A percentile compares a stretch with the other conserved stretches of the same genome.
Evolutionary conservation across 805 yeast species (phyloP).

Genomic region (Ogataea saltuana): DNA sequence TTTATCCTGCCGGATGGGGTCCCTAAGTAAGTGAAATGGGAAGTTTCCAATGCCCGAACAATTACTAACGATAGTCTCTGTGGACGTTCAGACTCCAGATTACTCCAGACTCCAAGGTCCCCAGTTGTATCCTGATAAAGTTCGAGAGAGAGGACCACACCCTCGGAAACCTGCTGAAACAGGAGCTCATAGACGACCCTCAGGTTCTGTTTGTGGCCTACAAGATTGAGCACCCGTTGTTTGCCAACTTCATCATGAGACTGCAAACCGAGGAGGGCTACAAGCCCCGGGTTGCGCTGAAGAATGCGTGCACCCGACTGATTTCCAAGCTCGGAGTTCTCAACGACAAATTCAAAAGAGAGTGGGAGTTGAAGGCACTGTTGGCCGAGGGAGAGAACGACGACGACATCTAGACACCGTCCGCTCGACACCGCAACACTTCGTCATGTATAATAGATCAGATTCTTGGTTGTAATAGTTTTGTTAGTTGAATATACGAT

Average conservation of each 20-base stretch:
- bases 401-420: slow-evolving; percentile 24
- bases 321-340: slow-evolving; percentile 76
- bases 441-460: too few species aligned
- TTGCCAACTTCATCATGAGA: slow-evolving; percentile 92
- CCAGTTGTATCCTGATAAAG: slow-evolving; percentile 89
- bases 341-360: slow-evolving; percentile 78
- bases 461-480: too few species aligned
- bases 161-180: slow-evolving; percentile 83
- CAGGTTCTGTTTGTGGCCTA: slow-evolving; percentile 96
- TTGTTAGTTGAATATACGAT: too few species aligned
- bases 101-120: slow-evolving; percentile 92
- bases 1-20: slow-evolving; percentile 98
- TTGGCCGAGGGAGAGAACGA: slow-evolving; percentile 55
- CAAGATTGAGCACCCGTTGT: slow-evolving; percentile 96
- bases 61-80: slow-evolving; percentile 5
- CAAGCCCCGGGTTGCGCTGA: slow-evolving; percentile 86
- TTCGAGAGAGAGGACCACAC: slow-evolving; percentile 99
- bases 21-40: slow-evolving; percentile 61
- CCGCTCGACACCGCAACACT: slow-evolving; percentile 10
- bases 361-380: slow-evolving; percentile 87
- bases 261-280: slow-evolving; percentile 96
- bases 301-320: slow-evolving; percentile 82
- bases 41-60: too few species aligned
- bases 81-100: slow-evolving; percentile 65
- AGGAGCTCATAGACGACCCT: slow-evolving; percentile 81